Evolutionary conservation across 1,139 yeast genomes (phyloP), one percentile per base, ranked within the genome.

Genomic region (Lodderomyces parapsilosis): DNA sequence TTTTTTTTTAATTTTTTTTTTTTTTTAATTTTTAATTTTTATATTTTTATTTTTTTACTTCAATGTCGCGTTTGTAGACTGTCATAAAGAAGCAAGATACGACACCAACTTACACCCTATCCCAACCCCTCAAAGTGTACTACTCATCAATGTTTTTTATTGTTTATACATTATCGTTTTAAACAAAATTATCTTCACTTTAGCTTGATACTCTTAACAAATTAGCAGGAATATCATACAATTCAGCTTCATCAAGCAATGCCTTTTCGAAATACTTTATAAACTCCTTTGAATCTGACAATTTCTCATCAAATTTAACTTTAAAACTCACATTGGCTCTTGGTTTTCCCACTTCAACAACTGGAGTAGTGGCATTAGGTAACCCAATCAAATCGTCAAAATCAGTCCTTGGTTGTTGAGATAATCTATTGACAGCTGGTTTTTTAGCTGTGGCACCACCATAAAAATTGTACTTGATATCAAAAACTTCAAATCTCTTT

Each of bases 401-500:
- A 40, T 47, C 64, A 30, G 19, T 30, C 15, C 33, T 30, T 6
- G 33, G 33, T 15, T 18, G 7, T 27, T 41, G 51, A 41, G n/a
- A n/a, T n/a, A 45, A 3, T 23, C 19, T 34, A 3, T 19, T 34
- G 19, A 4, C 44, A 19, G 43, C 45, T 37, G 46, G 54, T 36
- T 41, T 49, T 41, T 50, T 45, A 28, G 52, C 37, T 37, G 48
- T 8, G 27, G 49, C n/a, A 9, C 40, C 40, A 1, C 46, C 49
- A 27, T 45, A 48, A 49, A 67, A 65, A 38, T 58, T 55, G 51
- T 64, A 71, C 14, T 53, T 46, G 32, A 68, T 54, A 38, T 60
- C 66, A 37, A 51, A 54, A 43, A 79, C 76, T 36, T 68, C 68
- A 58, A 87, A 83, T 61, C 90, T 74, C 41, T 76, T 76, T 28